Conservation (phyloP, 176 grass and related monocot genomes). For the Juncus effusus region DNA sequence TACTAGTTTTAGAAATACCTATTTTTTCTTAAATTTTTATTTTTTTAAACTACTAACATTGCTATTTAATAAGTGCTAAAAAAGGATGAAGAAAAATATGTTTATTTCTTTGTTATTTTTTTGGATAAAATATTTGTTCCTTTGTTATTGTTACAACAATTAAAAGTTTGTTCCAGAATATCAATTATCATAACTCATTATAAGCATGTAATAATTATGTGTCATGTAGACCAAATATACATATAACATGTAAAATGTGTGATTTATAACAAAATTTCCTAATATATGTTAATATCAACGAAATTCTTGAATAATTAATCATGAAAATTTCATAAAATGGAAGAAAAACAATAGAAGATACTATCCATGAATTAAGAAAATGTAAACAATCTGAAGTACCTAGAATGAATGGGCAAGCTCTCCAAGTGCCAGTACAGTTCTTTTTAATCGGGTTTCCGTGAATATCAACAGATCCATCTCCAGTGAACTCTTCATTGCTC, state of each 20-base stretch:
- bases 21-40: background rate
- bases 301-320: background rate
- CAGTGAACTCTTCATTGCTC: constrained; percentile 14
- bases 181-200: too few species aligned
- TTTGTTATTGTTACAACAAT: too few species aligned
- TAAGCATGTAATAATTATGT: too few species aligned
- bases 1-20: background rate
- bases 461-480: constrained; percentile 35
- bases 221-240: background rate
- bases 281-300: background rate
- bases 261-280: background rate
- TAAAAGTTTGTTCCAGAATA: too few species aligned
- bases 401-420: constrained; percentile 36
- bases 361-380: background rate
- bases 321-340: background rate
- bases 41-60: background rate
- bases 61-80: background rate
- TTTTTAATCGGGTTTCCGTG: constrained; percentile 27
- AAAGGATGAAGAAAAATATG: too few species aligned
- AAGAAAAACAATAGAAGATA: background rate
- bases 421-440: constrained; percentile 27
- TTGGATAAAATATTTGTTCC: too few species aligned
- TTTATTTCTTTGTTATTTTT: too few species aligned
- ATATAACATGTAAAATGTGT: background rate
- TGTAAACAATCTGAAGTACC: constrained; percentile 13